Base-by-base conservation (phyloP, 2,329 filamentous ascomycete species). In the Colletotrichum cuscutae region DNA sequence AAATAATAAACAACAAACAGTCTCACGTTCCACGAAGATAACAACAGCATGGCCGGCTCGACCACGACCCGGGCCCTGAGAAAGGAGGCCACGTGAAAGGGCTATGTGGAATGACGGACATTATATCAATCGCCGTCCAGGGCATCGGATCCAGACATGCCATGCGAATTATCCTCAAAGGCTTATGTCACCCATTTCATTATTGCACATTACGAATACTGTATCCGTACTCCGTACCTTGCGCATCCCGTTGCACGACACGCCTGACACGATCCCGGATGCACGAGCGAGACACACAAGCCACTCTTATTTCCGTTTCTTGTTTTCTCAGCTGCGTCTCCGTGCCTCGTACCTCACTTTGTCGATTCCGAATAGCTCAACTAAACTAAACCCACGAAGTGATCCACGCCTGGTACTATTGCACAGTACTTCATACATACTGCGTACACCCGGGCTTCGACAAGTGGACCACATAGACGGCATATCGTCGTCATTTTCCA, bases 1-100 rank as follows among this genome's bases (percentile, higher is more conserved):
- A 26, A 54, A 64, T 32, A 54, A 6, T 2, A 64, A 64, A 64
- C 49, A 64, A 64, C 49, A 54, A 64, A 54, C 24, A 54, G 8
- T 11, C 42, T 46, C 42, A 46, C 15, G 6, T 9, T 11, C 7
- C 42, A 46, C 15, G 0, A 46, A 28, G 52, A 26, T 15, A 15
- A 9, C 2, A 26, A 9, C 2, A 26, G 9, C n/a, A 19, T 26
- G 61, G 61, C 49, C 61, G 30, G 49, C 30, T 28, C 49, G 49
- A 26, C 12, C 30, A 26, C 30, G 49, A 37, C 49, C 46, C 22
- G 5, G 13, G 22, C 30, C 46, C 22, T 5, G 13, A 13, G 56
- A 37, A n/a, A n/a, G 26, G 54, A 24, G 56, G 56, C 56, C 30
- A 59, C 30, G 30, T 32, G 32, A 5, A 28, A 28, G 11, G 26